Evolutionary conservation across 108 stramenopile species (phyloP).

Genomic region (Skeletonema tropicum): DNA sequence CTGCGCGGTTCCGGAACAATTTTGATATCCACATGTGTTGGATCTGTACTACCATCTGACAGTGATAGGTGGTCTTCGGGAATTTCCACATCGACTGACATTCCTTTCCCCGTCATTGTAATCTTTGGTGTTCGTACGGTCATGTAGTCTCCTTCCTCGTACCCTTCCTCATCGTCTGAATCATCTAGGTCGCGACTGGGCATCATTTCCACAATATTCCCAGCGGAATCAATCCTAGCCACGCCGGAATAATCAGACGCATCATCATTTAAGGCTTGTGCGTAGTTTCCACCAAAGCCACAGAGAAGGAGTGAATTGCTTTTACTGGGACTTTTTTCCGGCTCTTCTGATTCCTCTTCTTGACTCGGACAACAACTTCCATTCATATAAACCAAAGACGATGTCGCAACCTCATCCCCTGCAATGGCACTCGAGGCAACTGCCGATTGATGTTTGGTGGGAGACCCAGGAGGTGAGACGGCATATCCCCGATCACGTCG

Average conservation of each 20-base stretch:
- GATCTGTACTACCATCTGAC: background rate
- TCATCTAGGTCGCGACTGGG: conserved; percentile 20
- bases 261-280: conserved; percentile 15
- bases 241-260: conserved; percentile 28
- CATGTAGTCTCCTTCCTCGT: conserved; percentile 2
- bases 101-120: conserved; percentile 41
- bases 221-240: conserved; percentile 31
- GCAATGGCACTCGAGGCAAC: conserved; percentile 7
- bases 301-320: conserved; percentile 15
- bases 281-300: conserved; percentile 26
- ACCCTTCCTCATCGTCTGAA: conserved; percentile 4
- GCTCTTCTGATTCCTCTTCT: background rate
- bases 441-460: background rate
- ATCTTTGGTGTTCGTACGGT: conserved; percentile 33
- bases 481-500: conserved; percentile 6
- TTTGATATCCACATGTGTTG: conserved; percentile 23
- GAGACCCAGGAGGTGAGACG: background rate
- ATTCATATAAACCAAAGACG: conserved; percentile 1
- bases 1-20: conserved; percentile 32
- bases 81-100: conserved; percentile 49
- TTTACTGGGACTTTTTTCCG: background rate
- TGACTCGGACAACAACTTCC: conserved; percentile 4
- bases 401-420: background rate
- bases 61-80: background rate
- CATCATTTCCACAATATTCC: conserved; percentile 28